A percentile compares a stretch with the other conserved stretches of the same genome.
Evolutionary conservation across 1,284 basidiomycete species (phyloP).

Genomic region (Naganishia sp.): DNA sequence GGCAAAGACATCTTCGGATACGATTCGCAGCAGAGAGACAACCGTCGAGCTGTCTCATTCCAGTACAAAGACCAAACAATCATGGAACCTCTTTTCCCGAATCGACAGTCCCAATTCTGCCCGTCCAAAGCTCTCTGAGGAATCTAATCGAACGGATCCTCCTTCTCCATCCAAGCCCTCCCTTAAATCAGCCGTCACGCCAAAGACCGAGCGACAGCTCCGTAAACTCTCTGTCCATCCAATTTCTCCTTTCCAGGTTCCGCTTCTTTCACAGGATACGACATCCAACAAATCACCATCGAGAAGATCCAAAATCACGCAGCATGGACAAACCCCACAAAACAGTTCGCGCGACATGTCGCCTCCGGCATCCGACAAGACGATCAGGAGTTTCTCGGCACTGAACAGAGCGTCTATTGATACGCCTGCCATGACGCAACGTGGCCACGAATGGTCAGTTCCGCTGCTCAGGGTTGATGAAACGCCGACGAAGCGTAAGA

Average conservation of each 20-base stretch:
- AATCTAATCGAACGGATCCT: slow-evolving; percentile 2
- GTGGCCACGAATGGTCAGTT: background rate
- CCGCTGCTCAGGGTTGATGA: background rate
- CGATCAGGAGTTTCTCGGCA: slow-evolving; percentile 22
- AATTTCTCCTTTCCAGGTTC: slow-evolving; percentile 12
- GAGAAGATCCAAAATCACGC: background rate
- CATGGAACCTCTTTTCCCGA: slow-evolving; percentile 11
- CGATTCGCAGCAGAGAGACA: slow-evolving; percentile 4
- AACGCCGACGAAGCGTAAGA: slow-evolving; percentile 10
- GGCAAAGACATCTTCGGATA: slow-evolving; percentile 14
- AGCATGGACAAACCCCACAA: background rate
- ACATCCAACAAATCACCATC: background rate
- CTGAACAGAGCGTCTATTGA: slow-evolving; percentile 17
- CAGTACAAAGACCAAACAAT: background rate
- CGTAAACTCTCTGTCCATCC: slow-evolving; percentile 20
- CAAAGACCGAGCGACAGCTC: slow-evolving; percentile 8
- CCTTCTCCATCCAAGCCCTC: slow-evolving; percentile 9
- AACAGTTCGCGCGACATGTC: background rate
- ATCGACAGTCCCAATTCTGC: background rate
- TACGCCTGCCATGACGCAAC: background rate
- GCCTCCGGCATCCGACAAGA: slow-evolving; percentile 18
- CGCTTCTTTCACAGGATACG: background rate
- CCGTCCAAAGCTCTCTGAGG: background rate
- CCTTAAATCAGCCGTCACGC: slow-evolving; percentile 4
- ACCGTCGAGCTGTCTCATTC: background rate